These are phyloP conservation scores for Argentina anserina DNA, from an alignment of 306 rosid genomes.

Conservation along the genomic window DNA sequence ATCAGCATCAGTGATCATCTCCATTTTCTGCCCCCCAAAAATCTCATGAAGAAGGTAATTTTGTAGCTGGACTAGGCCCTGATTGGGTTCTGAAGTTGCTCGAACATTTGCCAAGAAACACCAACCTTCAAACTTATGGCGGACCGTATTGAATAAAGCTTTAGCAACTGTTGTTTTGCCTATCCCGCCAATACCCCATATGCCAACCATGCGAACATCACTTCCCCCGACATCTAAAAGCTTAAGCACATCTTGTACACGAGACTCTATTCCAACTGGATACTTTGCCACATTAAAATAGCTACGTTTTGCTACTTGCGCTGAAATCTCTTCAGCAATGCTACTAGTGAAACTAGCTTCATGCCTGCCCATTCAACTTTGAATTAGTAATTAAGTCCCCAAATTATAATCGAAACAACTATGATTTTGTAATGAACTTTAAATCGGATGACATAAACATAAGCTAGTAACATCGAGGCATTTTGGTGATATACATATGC, in stretches of 20 bases:
- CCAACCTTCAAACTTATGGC: not conserved
- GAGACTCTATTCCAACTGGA: not conserved
- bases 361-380: not conserved
- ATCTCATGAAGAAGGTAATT: not conserved
- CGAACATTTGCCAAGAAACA: not conserved
- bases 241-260: not conserved
- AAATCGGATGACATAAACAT: no score
- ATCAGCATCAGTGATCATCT: not conserved
- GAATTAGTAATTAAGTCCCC: no score
- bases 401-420: no score
- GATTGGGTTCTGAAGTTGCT: not conserved
- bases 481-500: no score
- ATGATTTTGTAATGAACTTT: no score
- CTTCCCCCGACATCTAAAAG: not conserved
- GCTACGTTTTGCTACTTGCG: not conserved
- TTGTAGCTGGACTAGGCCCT: not conserved
- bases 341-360: not conserved
- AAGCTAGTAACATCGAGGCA: no score
- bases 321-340: not conserved
- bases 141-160: not conserved
- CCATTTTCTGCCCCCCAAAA: not conserved
- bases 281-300: not conserved
- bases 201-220: not conserved
- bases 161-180: not conserved
- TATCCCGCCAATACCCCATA: not conserved